Conservation (phyloP, 768 basidiomycete genomes). For the Leccinum obscurum region DNA sequence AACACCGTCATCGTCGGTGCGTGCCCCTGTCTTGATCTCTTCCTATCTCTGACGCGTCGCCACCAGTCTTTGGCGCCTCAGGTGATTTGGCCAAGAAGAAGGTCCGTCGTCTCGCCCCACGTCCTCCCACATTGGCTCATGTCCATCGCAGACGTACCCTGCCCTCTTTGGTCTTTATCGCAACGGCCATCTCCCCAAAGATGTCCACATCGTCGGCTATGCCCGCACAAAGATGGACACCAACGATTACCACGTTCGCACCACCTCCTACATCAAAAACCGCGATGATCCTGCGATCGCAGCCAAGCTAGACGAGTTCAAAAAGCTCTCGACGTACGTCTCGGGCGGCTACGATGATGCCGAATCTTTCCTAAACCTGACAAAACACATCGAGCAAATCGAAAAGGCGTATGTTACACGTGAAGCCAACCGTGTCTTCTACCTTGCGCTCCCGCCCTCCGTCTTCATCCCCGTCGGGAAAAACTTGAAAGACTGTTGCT, state of each 20-base stretch:
- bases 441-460: constrained; percentile 95
- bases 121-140: constrained; percentile 34
- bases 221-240: constrained; percentile 93
- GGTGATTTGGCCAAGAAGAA: constrained; percentile 99
- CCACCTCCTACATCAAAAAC: constrained; percentile 83
- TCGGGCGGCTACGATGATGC: constrained; percentile 88
- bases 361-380: constrained; percentile 74
- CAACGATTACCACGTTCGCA: constrained; percentile 82
- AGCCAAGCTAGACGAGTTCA: constrained; percentile 79
- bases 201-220: constrained; percentile 91
- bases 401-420: constrained; percentile 68
- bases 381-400: constrained; percentile 72
- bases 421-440: constrained; percentile 84
- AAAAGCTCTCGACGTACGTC: constrained; percentile 75
- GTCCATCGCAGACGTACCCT: constrained; percentile 75
- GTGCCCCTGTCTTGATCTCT: constrained; percentile 29
- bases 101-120: constrained; percentile 41
- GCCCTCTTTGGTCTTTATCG: constrained; percentile 90
- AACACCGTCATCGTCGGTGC: constrained; percentile 88
- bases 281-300: constrained; percentile 57
- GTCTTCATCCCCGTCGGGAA: constrained; percentile 91
- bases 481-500: constrained; percentile 81
- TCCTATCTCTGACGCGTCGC: constrained; percentile 8
- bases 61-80: constrained; percentile 86
- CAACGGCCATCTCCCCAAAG: constrained; percentile 76